Evolutionary conservation across 352 stramenopile species (phyloP), one percentile per base, ranked within the genome.

Genomic region (Phytophthora foliorum): DNA sequence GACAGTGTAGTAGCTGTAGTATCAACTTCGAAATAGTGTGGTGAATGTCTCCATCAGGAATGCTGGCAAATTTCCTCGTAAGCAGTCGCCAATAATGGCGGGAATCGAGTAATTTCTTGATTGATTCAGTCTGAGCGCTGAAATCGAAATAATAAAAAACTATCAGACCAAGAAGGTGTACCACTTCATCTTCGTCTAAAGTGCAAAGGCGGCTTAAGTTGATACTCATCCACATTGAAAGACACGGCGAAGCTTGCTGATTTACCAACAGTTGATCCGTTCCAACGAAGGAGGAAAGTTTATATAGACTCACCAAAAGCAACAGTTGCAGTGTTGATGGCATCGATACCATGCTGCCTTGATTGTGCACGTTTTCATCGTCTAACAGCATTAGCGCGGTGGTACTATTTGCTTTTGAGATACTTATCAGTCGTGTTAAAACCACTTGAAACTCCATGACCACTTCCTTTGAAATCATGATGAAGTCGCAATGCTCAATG

Each of bases 61-160:
- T 38, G 8, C 16, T 41, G 4, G 29, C 44, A 39, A 69, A 69
- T 48, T 53, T 59, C 3, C 65, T 60, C 2, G 51, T 50, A 36
- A 73, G 38, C 19, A 41, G 16, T 21, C 58, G 65, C 65, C 65
- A 73, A 42, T 56, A 64, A 5, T 48, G 59, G 14, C 3, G 44
- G 25, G 57, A 68, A 4, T 24, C 7, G 10, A 32, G 13, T 16
- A 51, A 16, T n/a, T 14, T 21, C 1, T 17, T 21, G 11, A 24
- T 16, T 29, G 57, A 29, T 2, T 59, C 24, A 8, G 7, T 25
- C 34, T 27, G 25, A 11, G 19, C 21, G 32, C 21, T 42, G 13
- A 14, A 42, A 25, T 31, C 2, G 22, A 59, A 22, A 25, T 39
- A 48, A 21, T 51, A 14, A 4, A 49, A 51, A 7, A 31, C 22